A percentile compares a stretch with the other conserved stretches of the same genome.
Evolutionary conservation across 305 asterid species (phyloP).

Genomic region (Fraxinus floribunda): DNA sequence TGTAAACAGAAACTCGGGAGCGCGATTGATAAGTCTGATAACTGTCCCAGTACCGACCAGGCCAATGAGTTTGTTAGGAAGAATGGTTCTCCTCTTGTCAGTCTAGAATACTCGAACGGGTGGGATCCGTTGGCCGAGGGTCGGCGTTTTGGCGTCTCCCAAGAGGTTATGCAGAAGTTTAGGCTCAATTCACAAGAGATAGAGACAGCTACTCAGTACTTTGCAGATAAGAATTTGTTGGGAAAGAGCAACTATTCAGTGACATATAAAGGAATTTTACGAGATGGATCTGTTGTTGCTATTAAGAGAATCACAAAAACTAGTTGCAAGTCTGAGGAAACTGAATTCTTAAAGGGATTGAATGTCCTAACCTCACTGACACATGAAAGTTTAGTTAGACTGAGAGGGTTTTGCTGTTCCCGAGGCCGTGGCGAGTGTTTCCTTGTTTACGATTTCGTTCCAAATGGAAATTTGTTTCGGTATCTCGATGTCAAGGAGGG

Average conservation of each 20-base stretch:
- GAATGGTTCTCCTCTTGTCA: conserved; percentile 82
- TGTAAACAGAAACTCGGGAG: conserved; percentile 54
- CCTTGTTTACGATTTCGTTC: conserved; percentile 71
- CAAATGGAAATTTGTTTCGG: conserved; percentile 59
- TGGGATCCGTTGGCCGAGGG: conserved; percentile 93
- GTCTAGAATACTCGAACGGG: conserved; percentile 81
- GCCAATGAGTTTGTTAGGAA: conserved; percentile 47
- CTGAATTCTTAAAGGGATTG: conserved; percentile 79
- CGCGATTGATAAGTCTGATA: conserved; percentile 34
- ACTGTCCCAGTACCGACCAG: conserved; percentile 43
- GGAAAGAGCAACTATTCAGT: conserved; percentile 71
- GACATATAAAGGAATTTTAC: conserved; percentile 57
- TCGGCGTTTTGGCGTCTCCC: conserved; percentile 56
- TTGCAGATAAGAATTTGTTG: conserved; percentile 65
- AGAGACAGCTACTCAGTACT: conserved; percentile 84
- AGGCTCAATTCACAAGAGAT: conserved; percentile 76
- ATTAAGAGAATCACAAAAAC: conserved; percentile 72
- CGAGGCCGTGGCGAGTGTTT: conserved; percentile 81
- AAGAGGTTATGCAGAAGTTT: conserved; percentile 62
- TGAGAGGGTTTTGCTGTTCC: conserved; percentile 90
- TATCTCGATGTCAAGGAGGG: conserved; percentile 68
- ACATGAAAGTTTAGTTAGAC: conserved; percentile 66
- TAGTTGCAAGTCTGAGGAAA: conserved; percentile 85
- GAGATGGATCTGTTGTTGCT: conserved; percentile 77
- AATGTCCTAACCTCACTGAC: conserved; percentile 56